phyloP scores from a whole-genome alignment of 2,329 filamentous ascomycete genomes.

The Fusarium algeriense region DNA sequence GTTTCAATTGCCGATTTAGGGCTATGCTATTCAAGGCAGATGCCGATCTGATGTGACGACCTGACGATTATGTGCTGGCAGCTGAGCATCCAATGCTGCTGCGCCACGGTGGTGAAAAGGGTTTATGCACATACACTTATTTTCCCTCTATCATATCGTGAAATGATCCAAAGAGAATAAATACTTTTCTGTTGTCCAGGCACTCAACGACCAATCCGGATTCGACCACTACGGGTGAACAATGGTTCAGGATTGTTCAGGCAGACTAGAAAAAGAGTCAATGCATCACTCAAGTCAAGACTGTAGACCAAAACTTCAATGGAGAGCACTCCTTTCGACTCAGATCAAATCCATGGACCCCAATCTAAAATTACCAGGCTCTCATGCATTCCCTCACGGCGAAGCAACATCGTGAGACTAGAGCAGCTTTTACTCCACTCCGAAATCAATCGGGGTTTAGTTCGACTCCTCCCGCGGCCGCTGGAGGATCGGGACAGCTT shows the following conservation, averaged over 20 bases:
- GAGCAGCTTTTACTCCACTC: not conserved
- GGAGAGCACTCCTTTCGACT: too few species aligned
- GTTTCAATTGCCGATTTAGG: not conserved
- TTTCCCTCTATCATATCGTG: too few species aligned
- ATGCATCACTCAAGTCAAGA: too few species aligned
- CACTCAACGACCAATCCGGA: too few species aligned
- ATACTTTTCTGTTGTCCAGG: too few species aligned
- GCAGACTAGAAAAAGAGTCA: too few species aligned
- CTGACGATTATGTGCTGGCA: not conserved
- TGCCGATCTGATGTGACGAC: rapidly evolving
- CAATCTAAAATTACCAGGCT: too few species aligned
- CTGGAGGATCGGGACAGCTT: rapidly evolving
- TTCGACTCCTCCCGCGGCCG: not conserved
- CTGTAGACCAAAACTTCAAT: too few species aligned
- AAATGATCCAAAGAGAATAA: too few species aligned
- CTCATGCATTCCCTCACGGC: not conserved
- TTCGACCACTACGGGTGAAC: too few species aligned
- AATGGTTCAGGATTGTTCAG: too few species aligned
- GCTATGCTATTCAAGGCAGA: rapidly evolving
- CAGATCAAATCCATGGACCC: not conserved
- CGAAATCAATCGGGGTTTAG: too few species aligned
- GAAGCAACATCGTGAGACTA: not conserved
- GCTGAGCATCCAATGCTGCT: not conserved
- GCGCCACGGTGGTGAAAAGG: not conserved
- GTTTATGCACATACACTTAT: not conserved